phyloP scores from a whole-genome alignment of 2,329 filamentous ascomycete genomes.

The Aspergillus sp. region DNA sequence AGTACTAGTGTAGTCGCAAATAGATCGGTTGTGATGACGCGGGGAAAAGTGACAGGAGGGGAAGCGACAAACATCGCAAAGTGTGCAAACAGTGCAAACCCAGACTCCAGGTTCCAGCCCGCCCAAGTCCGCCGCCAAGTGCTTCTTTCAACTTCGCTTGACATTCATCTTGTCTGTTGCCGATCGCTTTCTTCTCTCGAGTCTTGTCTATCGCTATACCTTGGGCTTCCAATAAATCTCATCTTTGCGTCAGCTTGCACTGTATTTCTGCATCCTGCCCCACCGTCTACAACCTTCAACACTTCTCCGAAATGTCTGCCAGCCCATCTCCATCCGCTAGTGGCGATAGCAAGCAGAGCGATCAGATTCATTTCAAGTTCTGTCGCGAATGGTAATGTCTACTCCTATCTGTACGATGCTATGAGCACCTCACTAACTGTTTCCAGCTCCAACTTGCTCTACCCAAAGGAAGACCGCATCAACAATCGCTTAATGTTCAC shows the following conservation, averaged over 20 bases:
- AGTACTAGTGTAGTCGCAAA: not conserved
- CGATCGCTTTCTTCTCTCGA: not conserved
- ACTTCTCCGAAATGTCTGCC: conserved; percentile 35
- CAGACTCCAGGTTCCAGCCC: conserved; percentile 10
- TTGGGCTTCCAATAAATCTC: not conserved
- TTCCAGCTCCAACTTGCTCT: conserved; percentile 86
- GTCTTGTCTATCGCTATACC: not conserved
- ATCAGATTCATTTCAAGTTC: conserved; percentile 95
- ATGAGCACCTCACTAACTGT: conserved; percentile 21
- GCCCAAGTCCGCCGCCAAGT: not conserved
- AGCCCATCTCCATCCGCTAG: conserved; percentile 43
- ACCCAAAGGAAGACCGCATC: conserved; percentile 89
- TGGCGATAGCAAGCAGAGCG: conserved; percentile 43
- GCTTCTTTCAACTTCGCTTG: conserved; percentile 21
- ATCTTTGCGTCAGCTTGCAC: not conserved
- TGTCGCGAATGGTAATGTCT: conserved; percentile 84
- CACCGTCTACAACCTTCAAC: not conserved
- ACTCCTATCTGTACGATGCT: not conserved
- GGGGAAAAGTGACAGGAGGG: conserved; percentile 24
- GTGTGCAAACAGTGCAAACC: conserved; percentile 15
- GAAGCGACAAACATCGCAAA: conserved; percentile 25
- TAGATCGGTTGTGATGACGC: conserved; percentile 24
- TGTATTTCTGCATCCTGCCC: not conserved
- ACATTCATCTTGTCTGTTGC: not conserved
- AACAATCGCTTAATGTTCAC: conserved; percentile 87